Percentiles rank a stretch among this genome's conserved stretches.
Conservation (phyloP, 495 filamentous ascomycete genomes). For the Haplographium delicatum region DNA sequence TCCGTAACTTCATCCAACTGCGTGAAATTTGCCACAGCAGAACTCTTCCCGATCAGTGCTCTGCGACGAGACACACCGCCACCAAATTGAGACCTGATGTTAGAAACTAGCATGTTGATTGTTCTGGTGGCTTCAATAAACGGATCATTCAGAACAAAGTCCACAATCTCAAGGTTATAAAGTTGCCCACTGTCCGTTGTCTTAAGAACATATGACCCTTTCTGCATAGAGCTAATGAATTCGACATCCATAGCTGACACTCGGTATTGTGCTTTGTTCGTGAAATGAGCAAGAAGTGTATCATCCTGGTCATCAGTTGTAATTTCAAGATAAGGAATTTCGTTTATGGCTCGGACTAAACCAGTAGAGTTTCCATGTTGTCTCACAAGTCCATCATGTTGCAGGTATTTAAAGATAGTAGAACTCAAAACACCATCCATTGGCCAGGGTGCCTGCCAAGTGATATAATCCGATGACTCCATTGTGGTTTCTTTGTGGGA, state of each 20-base stretch:
- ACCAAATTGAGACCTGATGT: background rate
- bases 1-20: background rate
- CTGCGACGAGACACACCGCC: background rate
- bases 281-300: background rate
- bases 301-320: background rate
- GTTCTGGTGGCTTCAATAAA: conserved; percentile 1
- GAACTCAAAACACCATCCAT: background rate
- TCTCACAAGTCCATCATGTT: conserved; percentile 3
- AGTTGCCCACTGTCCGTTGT: background rate
- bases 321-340: conserved; percentile 2
- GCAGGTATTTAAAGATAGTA: conserved; percentile 1
- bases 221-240: conserved; percentile 2
- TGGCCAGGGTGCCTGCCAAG: background rate
- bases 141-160: background rate
- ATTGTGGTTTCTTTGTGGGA: background rate
- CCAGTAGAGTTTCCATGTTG: background rate
- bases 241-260: background rate
- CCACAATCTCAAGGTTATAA: conserved; percentile 1
- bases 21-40: background rate
- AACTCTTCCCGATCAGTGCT: background rate
- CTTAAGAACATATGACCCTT: background rate
- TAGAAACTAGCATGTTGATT: background rate
- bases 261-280: background rate
- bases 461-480: background rate
- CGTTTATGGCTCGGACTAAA: background rate